Evolutionary conservation across 208 protist species (phyloP), one percentile per base, ranked within the genome.

Genomic region (Lotmaria passim): DNA sequence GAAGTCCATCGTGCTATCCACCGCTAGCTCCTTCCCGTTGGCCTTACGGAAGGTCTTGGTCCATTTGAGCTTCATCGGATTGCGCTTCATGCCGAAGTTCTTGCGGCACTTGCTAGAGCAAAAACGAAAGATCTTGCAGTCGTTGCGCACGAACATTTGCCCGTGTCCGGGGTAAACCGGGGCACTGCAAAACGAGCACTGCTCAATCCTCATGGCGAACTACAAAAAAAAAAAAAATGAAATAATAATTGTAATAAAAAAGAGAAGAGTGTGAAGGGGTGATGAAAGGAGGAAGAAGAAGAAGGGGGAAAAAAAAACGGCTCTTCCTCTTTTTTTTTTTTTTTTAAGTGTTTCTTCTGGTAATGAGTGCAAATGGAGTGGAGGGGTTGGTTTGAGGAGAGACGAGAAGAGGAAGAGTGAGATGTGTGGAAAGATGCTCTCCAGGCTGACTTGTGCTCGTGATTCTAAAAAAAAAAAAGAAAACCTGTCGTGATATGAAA

Each of bases 91-190:
- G 75, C 99, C 98, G 81, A 99, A 99, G 86, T 97, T 97, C 75
- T 98, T 99, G 66, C 98, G 91, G 87, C 99, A 99, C 87, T 99
- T 99, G 48, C 89, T 97, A 24, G 96, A 83, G 78, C 99, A 99
- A 78, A 99, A 99, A 28, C 89, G 87, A 47, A 97, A 97, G 43
- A 93, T 85, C 47, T 94, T 94, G 72, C 90, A 97, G 89, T 99
- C 99, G 75, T 99, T 99, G 61, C 99, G 92, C 31, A 99, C 97
- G 87, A 99, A 99, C 24, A 94, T 81, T 46, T 98, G 94, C 8
- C 99, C 99, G 73, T 99, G 98, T 14, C 99, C 99, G 4, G 99
- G 99, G 87, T 99, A 99, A 1, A 99, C 83, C 14, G 96, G 96
- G 3, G 90, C 79, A 30, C 90, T 92, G 78, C 98, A 99, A 81